Evolutionary conservation across 768 basidiomycete genomes (phyloP).

Genomic region (Lactarius quietus): DNA sequence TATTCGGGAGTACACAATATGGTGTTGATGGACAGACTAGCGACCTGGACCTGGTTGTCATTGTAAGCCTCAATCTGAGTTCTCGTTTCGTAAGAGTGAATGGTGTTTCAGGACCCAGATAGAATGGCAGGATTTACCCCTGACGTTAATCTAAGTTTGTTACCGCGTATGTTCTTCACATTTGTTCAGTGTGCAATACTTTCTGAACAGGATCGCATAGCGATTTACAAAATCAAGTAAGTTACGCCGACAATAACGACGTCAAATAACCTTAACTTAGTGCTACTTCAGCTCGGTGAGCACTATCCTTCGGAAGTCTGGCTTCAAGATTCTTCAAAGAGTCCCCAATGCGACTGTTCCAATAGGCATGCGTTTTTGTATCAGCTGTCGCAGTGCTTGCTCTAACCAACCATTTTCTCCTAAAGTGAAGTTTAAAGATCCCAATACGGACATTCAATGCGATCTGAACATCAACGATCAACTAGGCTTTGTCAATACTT

Average conservation of each 20-base stretch:
- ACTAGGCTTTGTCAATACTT: constrained; percentile 50
- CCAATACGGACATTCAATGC: constrained; percentile 38
- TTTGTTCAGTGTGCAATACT: background rate
- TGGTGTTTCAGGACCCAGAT: constrained; percentile 33
- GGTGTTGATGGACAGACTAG: constrained; percentile 40
- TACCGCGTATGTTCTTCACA: constrained; percentile 31
- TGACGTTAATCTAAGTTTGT: constrained; percentile 25
- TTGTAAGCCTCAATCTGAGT: constrained; percentile 38
- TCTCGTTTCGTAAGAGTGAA: background rate
- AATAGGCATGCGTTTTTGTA: constrained; percentile 31
- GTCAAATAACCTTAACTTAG: background rate
- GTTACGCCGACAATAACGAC: constrained; percentile 23
- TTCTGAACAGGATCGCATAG: constrained; percentile 21
- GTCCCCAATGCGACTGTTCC: constrained; percentile 36
- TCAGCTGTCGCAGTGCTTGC: background rate
- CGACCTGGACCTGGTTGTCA: constrained; percentile 51
- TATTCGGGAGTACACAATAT: constrained; percentile 52
- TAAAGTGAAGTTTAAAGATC: constrained; percentile 52
- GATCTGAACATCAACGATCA: constrained; percentile 65
- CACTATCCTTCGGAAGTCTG: constrained; percentile 30
- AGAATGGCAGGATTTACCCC: constrained; percentile 33
- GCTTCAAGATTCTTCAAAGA: constrained; percentile 33
- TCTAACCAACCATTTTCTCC: constrained; percentile 11
- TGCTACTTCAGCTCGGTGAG: constrained; percentile 32
- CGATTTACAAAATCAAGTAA: constrained; percentile 31